Evolutionary conservation across 2,329 filamentous ascomycete genomes (phyloP).

Genomic region (Ampelomyces quisqualis): DNA sequence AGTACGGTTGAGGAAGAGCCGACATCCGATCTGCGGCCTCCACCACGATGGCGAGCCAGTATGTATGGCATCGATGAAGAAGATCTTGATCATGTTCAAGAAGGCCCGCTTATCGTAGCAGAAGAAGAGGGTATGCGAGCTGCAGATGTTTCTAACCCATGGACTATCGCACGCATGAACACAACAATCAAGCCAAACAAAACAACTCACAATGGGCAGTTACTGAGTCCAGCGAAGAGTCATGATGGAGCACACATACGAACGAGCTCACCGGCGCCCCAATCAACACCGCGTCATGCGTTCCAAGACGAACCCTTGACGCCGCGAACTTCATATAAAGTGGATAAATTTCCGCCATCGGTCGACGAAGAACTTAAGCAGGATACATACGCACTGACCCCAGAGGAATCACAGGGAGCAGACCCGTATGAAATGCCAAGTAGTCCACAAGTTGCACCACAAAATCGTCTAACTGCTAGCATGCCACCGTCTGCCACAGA

Average conservation of each 20-base stretch:
- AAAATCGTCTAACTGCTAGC: neutral
- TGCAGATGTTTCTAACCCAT: slow-evolving; percentile 49
- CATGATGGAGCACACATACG: neutral
- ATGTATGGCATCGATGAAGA: slow-evolving; percentile 46
- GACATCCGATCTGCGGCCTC: neutral
- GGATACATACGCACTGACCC: too few relatives aligned
- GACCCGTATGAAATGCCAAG: too few relatives aligned
- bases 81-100: slow-evolving; percentile 29
- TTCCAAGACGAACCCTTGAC: slow-evolving; percentile 14
- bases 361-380: neutral
- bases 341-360: neutral
- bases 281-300: slow-evolving; percentile 1
- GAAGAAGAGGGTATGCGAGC: slow-evolving; percentile 36
- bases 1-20: neutral
- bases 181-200: slow-evolving; percentile 23
- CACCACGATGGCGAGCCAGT: slow-evolving; percentile 36
- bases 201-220: slow-evolving; percentile 16
- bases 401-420: too few relatives aligned
- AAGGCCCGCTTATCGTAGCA: slow-evolving; percentile 17
- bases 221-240: slow-evolving; percentile 30
- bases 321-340: slow-evolving; percentile 16
- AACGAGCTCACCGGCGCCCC: slow-evolving; percentile 12
- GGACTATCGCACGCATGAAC: slow-evolving; percentile 54
- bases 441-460: neutral
- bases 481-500: neutral